A percentile compares a stretch with the other conserved stretches of the same genome.
phyloP scores from a whole-genome alignment of 768 basidiomycete genomes.

The Agrocybe chaxingu region DNA sequence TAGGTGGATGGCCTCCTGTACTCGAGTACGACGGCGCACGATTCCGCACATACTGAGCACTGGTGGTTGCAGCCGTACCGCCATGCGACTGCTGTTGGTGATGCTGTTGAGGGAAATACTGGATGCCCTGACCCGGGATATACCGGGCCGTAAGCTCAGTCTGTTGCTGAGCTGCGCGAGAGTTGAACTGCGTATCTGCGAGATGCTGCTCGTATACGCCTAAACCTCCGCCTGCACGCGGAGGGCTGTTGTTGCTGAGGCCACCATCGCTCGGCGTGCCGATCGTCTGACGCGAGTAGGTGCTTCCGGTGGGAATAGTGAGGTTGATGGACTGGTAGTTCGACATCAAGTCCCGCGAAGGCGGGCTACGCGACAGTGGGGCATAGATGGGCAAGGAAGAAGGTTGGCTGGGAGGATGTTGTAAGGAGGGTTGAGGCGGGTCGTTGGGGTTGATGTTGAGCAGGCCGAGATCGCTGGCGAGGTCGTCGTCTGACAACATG shows the following conservation, averaged over 20 bases:
- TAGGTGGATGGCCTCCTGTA: conserved; percentile 44
- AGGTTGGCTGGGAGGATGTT: conserved; percentile 62
- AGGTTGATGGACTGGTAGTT: conserved; percentile 63
- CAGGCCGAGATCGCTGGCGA: conserved; percentile 66
- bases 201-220: conserved; percentile 42
- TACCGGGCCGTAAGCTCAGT: conserved; percentile 53
- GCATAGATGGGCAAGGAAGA: conserved; percentile 77
- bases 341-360: conserved; percentile 46
- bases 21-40: conserved; percentile 39
- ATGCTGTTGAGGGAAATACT: conserved; percentile 43
- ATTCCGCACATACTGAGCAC: conserved; percentile 34
- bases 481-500: conserved; percentile 75
- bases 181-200: conserved; percentile 35
- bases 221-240: conserved; percentile 23
- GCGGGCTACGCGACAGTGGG: conserved; percentile 61
- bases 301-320: conserved; percentile 47
- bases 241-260: conserved; percentile 43
- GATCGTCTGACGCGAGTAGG: conserved; percentile 45
- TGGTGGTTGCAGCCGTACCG: conserved; percentile 9
- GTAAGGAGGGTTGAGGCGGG: conserved; percentile 37
- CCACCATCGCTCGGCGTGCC: conserved; percentile 66
- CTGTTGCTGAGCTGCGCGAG: conserved; percentile 23
- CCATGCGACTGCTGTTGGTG: conserved; percentile 17
- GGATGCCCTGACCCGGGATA: conserved; percentile 63
- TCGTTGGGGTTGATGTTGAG: conserved; percentile 54